Evolutionary conservation across 1,139 yeast genomes (phyloP).

Genomic region (Suhomyces ambrosiae): DNA sequence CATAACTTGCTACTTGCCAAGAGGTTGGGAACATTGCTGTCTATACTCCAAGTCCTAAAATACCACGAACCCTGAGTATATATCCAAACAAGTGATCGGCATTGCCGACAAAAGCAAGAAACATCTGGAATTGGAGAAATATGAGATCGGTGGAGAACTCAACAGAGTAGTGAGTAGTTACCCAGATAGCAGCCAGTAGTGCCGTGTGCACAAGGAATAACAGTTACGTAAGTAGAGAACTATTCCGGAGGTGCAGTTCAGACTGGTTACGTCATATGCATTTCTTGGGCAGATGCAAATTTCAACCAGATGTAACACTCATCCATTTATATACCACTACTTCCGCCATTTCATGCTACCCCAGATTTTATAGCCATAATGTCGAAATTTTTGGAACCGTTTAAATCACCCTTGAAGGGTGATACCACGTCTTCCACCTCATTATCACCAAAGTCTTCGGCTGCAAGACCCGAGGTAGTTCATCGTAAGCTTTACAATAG

Average conservation of each 20-base stretch:
- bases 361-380: constrained; percentile 5
- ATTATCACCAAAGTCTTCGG: constrained; percentile 5
- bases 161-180: too few species aligned
- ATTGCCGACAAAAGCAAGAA: too few species aligned
- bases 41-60: too few species aligned
- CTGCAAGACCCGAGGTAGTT: constrained; percentile 6
- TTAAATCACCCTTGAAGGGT: constrained; percentile 3
- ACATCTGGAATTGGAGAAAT: too few species aligned
- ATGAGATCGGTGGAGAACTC: too few species aligned
- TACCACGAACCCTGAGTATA: background rate
- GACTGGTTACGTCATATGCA: background rate
- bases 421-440: constrained; percentile 6
- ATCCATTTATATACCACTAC: background rate
- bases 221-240: too few species aligned
- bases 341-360: background rate
- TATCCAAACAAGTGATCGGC: too few species aligned
- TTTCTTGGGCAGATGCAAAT: background rate
- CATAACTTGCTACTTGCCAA: background rate
- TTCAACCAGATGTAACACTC: background rate
- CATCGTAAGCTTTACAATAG: constrained; percentile 27
- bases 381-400: constrained; percentile 8
- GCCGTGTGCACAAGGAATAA: too few species aligned
- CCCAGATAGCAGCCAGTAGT: too few species aligned
- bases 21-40: constrained; percentile 5
- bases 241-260: background rate